Conservation (phyloP, 2,329 filamentous ascomycete species). For the Cladosporium sphaerospermum region DNA sequence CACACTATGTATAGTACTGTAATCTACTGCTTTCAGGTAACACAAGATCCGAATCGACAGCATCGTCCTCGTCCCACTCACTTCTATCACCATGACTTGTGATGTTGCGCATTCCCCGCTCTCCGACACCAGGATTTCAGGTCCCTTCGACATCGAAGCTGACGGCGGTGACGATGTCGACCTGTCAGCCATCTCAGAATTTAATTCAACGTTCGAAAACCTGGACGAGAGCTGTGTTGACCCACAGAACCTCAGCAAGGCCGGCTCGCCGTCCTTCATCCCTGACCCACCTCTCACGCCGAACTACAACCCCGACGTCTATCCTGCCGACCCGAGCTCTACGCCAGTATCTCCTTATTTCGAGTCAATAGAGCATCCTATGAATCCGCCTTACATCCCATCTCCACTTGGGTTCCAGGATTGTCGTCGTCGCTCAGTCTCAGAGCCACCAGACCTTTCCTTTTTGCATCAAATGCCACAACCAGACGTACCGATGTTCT, state of each 20-base stretch:
- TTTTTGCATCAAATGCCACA: slow-evolving; percentile 3
- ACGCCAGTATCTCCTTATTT: slow-evolving; percentile 17
- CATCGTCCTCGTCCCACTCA: background rate
- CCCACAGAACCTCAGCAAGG: slow-evolving; percentile 2
- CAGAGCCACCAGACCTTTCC: slow-evolving; percentile 19
- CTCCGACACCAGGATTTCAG: slow-evolving; percentile 10
- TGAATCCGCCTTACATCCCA: slow-evolving; percentile 11
- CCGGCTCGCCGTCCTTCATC: slow-evolving; percentile 14
- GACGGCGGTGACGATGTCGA: slow-evolving; percentile 11
- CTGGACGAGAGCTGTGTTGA: slow-evolving; percentile 14
- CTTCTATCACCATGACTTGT: slow-evolving; percentile 14
- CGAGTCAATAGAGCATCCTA: slow-evolving; percentile 18
- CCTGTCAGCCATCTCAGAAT: slow-evolving; percentile 15
- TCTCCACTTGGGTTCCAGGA: slow-evolving; percentile 9
- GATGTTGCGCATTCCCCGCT: slow-evolving; percentile 17
- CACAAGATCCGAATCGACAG: slow-evolving; percentile 12
- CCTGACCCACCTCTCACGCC: slow-evolving; percentile 9
- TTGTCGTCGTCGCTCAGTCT: slow-evolving; percentile 21
- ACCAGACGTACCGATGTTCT: slow-evolving; percentile 12
- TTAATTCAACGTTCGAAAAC: slow-evolving; percentile 16
- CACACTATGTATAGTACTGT: slow-evolving; percentile 12
- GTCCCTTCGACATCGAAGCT: slow-evolving; percentile 8
- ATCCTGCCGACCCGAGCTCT: slow-evolving; percentile 13
- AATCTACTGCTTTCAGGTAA: slow-evolving; percentile 15
- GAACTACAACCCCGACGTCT: slow-evolving; percentile 11